These are phyloP conservation scores for Geranium rotundifolium DNA, from an alignment of 345 rosid genomes.

Conservation along the genomic window DNA sequence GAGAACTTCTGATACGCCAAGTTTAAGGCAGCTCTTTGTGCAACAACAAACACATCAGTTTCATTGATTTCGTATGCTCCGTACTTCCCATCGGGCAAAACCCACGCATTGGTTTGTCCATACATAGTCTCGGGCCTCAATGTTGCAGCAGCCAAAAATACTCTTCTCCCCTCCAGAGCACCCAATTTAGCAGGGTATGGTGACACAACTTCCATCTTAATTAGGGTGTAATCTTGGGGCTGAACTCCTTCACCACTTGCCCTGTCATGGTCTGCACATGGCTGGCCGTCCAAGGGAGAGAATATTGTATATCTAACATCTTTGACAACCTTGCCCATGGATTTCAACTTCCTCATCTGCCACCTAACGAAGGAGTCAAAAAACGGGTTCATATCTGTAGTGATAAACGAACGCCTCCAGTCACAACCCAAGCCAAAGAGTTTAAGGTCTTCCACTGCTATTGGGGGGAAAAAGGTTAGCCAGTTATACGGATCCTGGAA, in stretches of 20 bases:
- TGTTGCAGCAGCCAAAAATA: constrained; percentile 80
- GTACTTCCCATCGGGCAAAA: constrained; percentile 81
- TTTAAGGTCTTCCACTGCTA: constrained; percentile 69
- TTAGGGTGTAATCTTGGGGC: constrained; percentile 87
- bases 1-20: constrained; percentile 84
- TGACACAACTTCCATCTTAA: constrained; percentile 71
- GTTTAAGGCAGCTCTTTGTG: constrained; percentile 74
- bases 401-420: constrained; percentile 87
- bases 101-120: constrained; percentile 97
- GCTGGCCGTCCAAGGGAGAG: constrained; percentile 93
- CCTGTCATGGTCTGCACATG: constrained; percentile 93
- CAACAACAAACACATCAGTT: constrained; percentile 58
- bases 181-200: constrained; percentile 63
- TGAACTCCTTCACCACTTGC: constrained; percentile 91
- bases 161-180: constrained; percentile 58
- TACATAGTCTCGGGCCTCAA: constrained; percentile 97
- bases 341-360: constrained; percentile 83
- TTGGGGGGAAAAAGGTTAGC: constrained; percentile 68
- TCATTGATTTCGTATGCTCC: constrained; percentile 88
- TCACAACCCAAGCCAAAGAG: constrained; percentile 88
- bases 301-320: constrained; percentile 70
- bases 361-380: constrained; percentile 75
- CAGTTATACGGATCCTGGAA: constrained; percentile 74
- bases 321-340: constrained; percentile 82
- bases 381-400: constrained; percentile 70